phyloP scores from a whole-genome alignment of 305 asterid genomes.

The Fraxinus sp. region DNA sequence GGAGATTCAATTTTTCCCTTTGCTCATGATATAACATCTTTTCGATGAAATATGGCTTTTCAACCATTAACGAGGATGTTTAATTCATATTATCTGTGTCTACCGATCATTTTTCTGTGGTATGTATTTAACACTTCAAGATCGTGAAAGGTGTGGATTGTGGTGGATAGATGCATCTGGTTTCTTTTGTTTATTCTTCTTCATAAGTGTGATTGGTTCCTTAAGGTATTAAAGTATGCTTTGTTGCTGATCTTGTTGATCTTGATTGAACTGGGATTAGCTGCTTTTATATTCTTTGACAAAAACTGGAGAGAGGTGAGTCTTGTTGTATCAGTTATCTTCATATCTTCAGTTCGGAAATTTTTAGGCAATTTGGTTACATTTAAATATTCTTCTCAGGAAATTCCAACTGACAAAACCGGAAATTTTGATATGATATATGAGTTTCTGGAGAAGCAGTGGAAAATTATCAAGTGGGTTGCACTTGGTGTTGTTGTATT shows the following conservation, averaged over 20 bases:
- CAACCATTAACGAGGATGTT: background rate
- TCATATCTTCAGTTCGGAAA: slow-evolving; percentile 14
- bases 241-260: slow-evolving; percentile 74
- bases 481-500: slow-evolving; percentile 77
- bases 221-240: slow-evolving; percentile 72
- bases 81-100: background rate
- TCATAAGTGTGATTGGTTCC: slow-evolving; percentile 44
- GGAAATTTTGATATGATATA: slow-evolving; percentile 71
- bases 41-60: background rate
- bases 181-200: slow-evolving; percentile 3
- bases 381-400: slow-evolving; percentile 39
- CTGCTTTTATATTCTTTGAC: slow-evolving; percentile 91
- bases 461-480: slow-evolving; percentile 86
- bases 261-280: slow-evolving; percentile 74
- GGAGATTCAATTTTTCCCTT: background rate
- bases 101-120: background rate
- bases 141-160: slow-evolving; percentile 13
- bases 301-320: slow-evolving; percentile 88
- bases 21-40: background rate
- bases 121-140: background rate
- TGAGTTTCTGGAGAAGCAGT: slow-evolving; percentile 63
- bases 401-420: slow-evolving; percentile 83
- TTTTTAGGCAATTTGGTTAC: slow-evolving; percentile 20
- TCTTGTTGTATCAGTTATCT: slow-evolving; percentile 5
- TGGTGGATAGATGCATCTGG: background rate